Percentiles rank a stretch among this genome's conserved stretches.
These are phyloP conservation scores for Neurospora sp. DNA, from an alignment of 495 filamentous ascomycete genomes.

Conservation along the genomic window DNA sequence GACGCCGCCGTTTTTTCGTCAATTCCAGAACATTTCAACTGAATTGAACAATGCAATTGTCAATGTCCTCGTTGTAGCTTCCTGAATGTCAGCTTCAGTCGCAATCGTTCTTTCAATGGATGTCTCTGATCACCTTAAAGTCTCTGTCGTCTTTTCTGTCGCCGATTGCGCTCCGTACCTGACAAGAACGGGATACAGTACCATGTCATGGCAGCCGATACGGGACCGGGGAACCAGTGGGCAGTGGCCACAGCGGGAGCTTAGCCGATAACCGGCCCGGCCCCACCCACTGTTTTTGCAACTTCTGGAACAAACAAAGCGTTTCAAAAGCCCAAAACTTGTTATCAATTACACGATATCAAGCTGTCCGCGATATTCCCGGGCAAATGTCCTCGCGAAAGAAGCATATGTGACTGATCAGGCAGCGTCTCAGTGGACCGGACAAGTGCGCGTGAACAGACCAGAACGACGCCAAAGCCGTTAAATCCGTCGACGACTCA, in stretches of 20 bases:
- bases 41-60: background rate
- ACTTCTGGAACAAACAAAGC: background rate
- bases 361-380: background rate
- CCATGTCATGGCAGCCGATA: background rate
- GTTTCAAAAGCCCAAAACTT: background rate
- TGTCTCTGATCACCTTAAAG: background rate
- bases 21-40: background rate
- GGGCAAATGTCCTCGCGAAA: background rate
- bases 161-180: background rate
- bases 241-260: background rate
- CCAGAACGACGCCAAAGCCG: background rate
- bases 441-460: background rate
- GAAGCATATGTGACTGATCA: background rate
- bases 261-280: background rate
- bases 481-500: background rate
- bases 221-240: background rate
- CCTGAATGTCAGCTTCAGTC: background rate
- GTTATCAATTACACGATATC: background rate
- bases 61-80: background rate
- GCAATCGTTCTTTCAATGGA: background rate
- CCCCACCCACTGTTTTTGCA: background rate
- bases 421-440: background rate
- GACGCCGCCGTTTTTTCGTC: background rate
- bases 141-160: background rate
- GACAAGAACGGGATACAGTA: background rate